Base-by-base conservation (phyloP, 139 green algal species). In the Penium margaritaceum region DNA sequence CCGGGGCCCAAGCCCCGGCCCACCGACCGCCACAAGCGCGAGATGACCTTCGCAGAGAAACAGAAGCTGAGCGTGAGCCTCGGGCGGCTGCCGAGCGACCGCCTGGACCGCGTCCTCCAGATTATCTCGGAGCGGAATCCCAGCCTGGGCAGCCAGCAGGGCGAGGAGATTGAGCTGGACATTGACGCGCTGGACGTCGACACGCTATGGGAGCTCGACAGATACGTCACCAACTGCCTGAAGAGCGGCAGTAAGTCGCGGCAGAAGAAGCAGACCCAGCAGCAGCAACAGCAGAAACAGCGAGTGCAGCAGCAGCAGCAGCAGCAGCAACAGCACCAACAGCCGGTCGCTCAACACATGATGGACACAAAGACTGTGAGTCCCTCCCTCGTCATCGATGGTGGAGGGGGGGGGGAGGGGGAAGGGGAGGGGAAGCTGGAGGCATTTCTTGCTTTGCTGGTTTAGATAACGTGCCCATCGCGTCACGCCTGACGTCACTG, bases 21-120 rank as follows among this genome's bases (percentile, higher is more conserved):
- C 7, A 6, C 64, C 12, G 35, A 76, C 67, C 30, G 21, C 29
- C 65, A 70, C 24, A 80, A 80, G 66, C n/a, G 73, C 12, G 72
- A 83, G 24, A 90, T 90, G 86, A 86, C 84, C n/a, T 86, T 89
- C 68, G 84, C 83, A 61, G 85, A 91, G 74, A 91, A 91, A 81
- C 82, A 88, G 46, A 87, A 88, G 78, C 79, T 91, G 60, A 83
- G 65, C 15, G 80, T 84, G 5, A 79, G 87, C 65, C 76, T 91
- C 1, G 80, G 84, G 29, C 81, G 86, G 47, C 67, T 91, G 15
- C 84, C 84, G 27, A 74, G 76, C 24, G 85, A 91, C 30, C 87
- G 89, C 76, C 75, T 90, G 41, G 41, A 29, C 15, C 70, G 66
- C 0, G 76, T 91, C 32, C 44, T 91, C 27, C 74, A 87, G 57